phyloP scores from a whole-genome alignment of 2,329 filamentous ascomycete species.

The Pochonia chlamydosporia region DNA sequence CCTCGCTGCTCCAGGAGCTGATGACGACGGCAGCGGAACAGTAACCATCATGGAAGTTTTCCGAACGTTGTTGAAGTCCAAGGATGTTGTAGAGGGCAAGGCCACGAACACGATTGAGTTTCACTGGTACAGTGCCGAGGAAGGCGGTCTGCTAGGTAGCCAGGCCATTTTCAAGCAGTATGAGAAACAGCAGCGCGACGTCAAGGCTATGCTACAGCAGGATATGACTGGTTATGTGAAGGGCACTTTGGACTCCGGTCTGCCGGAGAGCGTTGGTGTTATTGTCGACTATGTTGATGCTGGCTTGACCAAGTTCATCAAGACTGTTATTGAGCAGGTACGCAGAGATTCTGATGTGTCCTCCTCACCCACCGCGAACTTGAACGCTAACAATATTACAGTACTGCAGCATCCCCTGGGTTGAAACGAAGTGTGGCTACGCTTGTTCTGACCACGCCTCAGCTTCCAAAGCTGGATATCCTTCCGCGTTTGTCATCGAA shows the following conservation, averaged over 20 bases:
- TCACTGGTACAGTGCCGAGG: slow-evolving; percentile 92
- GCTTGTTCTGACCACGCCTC: slow-evolving; percentile 73
- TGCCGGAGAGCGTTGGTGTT: slow-evolving; percentile 81
- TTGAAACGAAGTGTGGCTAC: slow-evolving; percentile 85
- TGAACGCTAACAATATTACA: slow-evolving; percentile 23
- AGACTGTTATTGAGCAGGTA: slow-evolving; percentile 66
- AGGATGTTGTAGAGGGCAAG: slow-evolving; percentile 63
- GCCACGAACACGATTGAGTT: slow-evolving; percentile 88
- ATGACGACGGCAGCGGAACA: slow-evolving; percentile 88
- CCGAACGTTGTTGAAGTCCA: slow-evolving; percentile 69
- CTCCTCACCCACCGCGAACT: background rate
- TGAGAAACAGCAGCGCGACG: slow-evolving; percentile 62
- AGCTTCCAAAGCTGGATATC: slow-evolving; percentile 68
- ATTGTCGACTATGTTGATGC: slow-evolving; percentile 88
- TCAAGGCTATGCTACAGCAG: slow-evolving; percentile 97
- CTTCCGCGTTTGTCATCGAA: slow-evolving; percentile 72
- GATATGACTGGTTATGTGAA: slow-evolving; percentile 94
- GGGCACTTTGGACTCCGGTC: slow-evolving; percentile 74
- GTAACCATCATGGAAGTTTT: slow-evolving; percentile 93
- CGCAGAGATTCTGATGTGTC: background rate
- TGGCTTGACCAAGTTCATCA: slow-evolving; percentile 82
- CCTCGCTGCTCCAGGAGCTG: slow-evolving; percentile 83
- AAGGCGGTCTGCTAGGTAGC: slow-evolving; percentile 79
- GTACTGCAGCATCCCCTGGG: slow-evolving; percentile 85
- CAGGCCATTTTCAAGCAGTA: slow-evolving; percentile 86